These are phyloP conservation scores for Excoecaria cochinchinensis DNA, from an alignment of 345 rosid species.

Conservation along the genomic window DNA sequence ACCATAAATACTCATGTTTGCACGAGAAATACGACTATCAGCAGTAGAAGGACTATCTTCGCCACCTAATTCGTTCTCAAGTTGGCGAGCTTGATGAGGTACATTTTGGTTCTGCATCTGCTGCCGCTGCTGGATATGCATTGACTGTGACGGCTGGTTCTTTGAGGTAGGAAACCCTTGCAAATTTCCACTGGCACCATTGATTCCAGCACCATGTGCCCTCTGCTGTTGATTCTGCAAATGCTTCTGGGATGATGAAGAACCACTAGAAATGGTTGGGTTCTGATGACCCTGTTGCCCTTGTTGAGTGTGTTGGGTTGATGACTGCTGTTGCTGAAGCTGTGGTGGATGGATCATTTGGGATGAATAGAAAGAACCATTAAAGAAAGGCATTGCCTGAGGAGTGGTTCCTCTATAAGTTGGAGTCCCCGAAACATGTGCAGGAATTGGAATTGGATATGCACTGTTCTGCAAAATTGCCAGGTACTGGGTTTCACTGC, in stretches of 20 bases:
- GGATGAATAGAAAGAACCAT: conserved; percentile 83
- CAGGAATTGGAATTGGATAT: conserved; percentile 78
- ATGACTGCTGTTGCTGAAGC: conserved; percentile 60
- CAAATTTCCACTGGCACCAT: conserved; percentile 47
- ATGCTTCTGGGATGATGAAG: conserved; percentile 78
- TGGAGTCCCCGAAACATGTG: conserved; percentile 79
- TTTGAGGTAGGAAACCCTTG: conserved; percentile 68
- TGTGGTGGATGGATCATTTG: conserved; percentile 84
- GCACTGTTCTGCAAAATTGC: conserved; percentile 83
- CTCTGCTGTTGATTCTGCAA: conserved; percentile 74
- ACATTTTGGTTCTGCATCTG: conserved; percentile 55
- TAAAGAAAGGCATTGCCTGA: conserved; percentile 75
- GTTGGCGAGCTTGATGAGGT: conserved; percentile 56
- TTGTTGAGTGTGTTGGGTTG: conserved; percentile 49
- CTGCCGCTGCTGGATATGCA: conserved; percentile 62
- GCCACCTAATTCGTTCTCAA: conserved; percentile 57
- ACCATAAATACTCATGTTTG: conserved; percentile 51
- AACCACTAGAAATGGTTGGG: conserved; percentile 63
- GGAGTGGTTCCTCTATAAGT: conserved; percentile 70
- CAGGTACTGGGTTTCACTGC: conserved; percentile 83
- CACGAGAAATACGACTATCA: conserved; percentile 66
- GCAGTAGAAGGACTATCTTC: conserved; percentile 86
- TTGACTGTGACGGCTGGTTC: conserved; percentile 51
- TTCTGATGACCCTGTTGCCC: conserved; percentile 70
- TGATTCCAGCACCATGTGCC: conserved; percentile 41